These are phyloP conservation scores for Rhizophagus clarus DNA, from an alignment of 192 early-diverging fungal species.

Conservation along the genomic window DNA sequence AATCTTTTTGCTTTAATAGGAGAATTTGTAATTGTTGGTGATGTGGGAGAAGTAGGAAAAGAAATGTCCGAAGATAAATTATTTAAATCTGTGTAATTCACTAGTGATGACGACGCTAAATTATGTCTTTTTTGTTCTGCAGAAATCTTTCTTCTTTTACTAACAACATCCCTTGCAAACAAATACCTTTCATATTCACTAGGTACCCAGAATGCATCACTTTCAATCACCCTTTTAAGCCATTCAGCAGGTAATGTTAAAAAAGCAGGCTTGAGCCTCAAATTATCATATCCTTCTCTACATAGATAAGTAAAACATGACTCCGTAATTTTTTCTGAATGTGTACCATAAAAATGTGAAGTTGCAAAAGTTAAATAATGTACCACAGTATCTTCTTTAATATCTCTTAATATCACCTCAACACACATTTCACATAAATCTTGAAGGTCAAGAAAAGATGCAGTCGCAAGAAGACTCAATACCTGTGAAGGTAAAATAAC, in stretches of 20 bases:
- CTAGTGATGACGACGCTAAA: not conserved
- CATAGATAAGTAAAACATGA: conserved; percentile 56
- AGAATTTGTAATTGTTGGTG: conserved; percentile 5
- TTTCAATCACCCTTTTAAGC: conserved; percentile 48
- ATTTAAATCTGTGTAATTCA: conserved; percentile 1
- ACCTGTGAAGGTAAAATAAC: conserved; percentile 45
- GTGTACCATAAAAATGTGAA: conserved; percentile 43
- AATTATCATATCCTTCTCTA: conserved; percentile 50
- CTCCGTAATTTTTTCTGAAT: conserved; percentile 47
- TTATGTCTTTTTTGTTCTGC: conserved; percentile 15
- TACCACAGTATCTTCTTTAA: conserved; percentile 38
- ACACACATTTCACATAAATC: conserved; percentile 47
- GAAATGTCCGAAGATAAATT: not conserved
- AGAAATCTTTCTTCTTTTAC: conserved; percentile 26
- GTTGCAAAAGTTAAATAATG: conserved; percentile 50
- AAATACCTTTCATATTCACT: conserved; percentile 59
- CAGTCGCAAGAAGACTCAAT: conserved; percentile 45
- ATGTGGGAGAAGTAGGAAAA: conserved; percentile 14
- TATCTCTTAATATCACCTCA: conserved; percentile 22
- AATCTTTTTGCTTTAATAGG: conserved; percentile 2
- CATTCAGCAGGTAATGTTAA: conserved; percentile 43
- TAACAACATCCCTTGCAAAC: conserved; percentile 42
- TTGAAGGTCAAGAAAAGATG: conserved; percentile 54
- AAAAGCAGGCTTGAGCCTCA: conserved; percentile 39
- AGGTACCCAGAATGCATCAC: conserved; percentile 62